Evolutionary conservation across 768 basidiomycete genomes (phyloP), one percentile per base, ranked within the genome.

Genomic region (Sporobolomyces roseus): DNA sequence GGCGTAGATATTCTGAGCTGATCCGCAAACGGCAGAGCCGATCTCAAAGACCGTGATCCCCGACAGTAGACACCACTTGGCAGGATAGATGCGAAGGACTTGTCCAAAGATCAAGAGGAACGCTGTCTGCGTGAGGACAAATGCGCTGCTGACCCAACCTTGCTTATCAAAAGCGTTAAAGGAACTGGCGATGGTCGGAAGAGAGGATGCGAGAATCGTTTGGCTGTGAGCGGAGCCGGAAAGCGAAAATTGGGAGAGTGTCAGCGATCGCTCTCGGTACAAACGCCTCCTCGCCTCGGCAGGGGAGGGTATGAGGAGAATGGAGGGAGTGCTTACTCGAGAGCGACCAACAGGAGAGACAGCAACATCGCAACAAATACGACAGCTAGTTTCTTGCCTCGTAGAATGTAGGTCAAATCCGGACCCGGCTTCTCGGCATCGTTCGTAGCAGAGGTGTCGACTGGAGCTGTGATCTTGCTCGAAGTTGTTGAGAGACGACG

Each of bases 21-120:
- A 77, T 35, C 80, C 83, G 72, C 82, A 83, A 45, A 83, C 71
- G 23, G 81, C 69, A 2, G 79, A 80, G 4, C 83, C 83, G 27
- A 83, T 66, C 69, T 83, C 83, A 72, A 83, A 83, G 60, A 82
- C 69, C 73, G 73, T 62, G 60, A 71, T 45, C 8, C 58, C 58
- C 0, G 10, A n/a, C 30, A 71, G 33, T 7, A 65, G 33, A 23
- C 23, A 29, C 56, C 65, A 70, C 65, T 81, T 81, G 16, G 78
- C 78, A 5, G 78, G 70, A 36, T 68, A 73, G 59, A 80, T 74
- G 25, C 73, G 76, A 9, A 79, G 65, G 17, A 78, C 32, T 52
- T 79, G 79, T 27, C 79, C 80, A 61, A 70, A 75, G 29, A 75
- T 65, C 55, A 79, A 72, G 53, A 79, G 60, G 67, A 77, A 75